Conservation (phyloP, 164 flowering plant species). For the Sextonia rubra region DNA sequence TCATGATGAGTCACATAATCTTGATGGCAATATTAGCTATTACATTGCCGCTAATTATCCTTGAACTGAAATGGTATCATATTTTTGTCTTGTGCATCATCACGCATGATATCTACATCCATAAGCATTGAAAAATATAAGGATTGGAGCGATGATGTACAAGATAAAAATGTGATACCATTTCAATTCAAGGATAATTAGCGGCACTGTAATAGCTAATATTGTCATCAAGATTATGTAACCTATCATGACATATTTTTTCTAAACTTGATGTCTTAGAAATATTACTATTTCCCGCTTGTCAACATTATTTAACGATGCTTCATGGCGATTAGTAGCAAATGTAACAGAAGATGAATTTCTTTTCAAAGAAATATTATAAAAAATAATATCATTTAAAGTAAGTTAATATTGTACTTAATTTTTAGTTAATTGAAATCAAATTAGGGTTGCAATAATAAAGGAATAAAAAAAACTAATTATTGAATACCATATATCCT, state of each 20-base stretch:
- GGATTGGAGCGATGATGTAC: constrained; percentile 26
- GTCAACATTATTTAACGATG: constrained; percentile 18
- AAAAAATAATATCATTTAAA: too few species aligned
- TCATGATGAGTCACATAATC: constrained; percentile 26
- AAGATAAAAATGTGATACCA: constrained; percentile 29
- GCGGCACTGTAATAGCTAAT: constrained; percentile 20
- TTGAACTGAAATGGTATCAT: constrained; percentile 21
- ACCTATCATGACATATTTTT: constrained; percentile 12
- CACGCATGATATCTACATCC: too few species aligned
- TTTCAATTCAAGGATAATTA: constrained; percentile 27
- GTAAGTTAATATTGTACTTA: too few species aligned
- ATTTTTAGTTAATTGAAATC: too few species aligned
- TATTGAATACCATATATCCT: too few species aligned
- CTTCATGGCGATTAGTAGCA: background rate
- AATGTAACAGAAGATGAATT: constrained; percentile 5
- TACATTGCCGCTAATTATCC: too few species aligned
- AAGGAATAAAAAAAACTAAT: too few species aligned
- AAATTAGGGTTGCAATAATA: too few species aligned
- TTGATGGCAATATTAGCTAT: too few species aligned
- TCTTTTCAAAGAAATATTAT: background rate
- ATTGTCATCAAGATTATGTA: constrained; percentile 17
- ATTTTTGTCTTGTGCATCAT: too few species aligned
- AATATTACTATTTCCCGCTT: constrained; percentile 19
- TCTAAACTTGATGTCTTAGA: constrained; percentile 27
- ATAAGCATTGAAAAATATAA: too few species aligned